Evolutionary conservation across 768 basidiomycete genomes (phyloP).

Genomic region (Sporobolomyces roseus): DNA sequence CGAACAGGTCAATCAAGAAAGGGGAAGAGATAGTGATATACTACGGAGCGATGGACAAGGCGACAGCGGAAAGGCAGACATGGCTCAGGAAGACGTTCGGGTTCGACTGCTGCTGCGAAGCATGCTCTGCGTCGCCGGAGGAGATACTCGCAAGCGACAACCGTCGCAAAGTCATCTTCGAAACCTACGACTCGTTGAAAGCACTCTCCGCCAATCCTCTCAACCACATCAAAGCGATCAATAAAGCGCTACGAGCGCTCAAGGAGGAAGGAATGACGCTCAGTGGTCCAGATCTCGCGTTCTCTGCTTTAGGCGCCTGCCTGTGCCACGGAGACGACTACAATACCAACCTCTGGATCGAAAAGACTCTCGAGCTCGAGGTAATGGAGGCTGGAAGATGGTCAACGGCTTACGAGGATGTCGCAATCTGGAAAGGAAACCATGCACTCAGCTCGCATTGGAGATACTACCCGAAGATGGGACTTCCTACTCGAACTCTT

Average conservation of each 20-base stretch:
- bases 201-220: background rate
- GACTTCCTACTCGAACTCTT: too few relatives aligned
- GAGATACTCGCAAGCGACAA: background rate
- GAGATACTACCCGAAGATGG: too few relatives aligned
- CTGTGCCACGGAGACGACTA: background rate
- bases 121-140: background rate
- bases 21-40: background rate
- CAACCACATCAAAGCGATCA: background rate
- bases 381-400: background rate
- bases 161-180: background rate
- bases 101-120: background rate
- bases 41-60: background rate
- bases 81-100: background rate
- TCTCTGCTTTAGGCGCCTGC: background rate
- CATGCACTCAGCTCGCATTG: background rate
- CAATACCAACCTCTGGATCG: background rate
- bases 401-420: background rate
- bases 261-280: background rate
- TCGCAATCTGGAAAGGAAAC: background rate
- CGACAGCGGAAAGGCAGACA: too few relatives aligned
- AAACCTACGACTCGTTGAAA: background rate
- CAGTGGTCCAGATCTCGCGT: background rate
- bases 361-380: slow-evolving; percentile 1
- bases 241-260: background rate
- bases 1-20: background rate